phyloP scores from a whole-genome alignment of 129 eudicot genomes.

The Artemisia argyi region DNA sequence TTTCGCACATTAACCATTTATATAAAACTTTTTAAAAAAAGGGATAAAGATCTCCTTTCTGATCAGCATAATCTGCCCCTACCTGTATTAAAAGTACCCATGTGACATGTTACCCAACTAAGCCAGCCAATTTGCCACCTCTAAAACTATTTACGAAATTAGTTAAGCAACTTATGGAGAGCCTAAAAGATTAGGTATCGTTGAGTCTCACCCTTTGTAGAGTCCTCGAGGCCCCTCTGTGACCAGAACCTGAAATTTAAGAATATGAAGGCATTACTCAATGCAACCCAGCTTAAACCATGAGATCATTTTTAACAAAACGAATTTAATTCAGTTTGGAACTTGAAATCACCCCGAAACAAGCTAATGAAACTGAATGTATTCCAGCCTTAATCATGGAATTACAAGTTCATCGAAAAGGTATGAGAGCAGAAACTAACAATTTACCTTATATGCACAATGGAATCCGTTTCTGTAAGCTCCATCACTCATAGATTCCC shows the following conservation, averaged over 20 bases:
- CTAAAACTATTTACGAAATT: no score
- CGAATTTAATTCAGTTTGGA: neutral
- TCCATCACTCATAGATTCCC: constrained; percentile 59
- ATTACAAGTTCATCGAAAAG: no score
- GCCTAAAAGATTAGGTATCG: neutral
- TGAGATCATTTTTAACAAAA: neutral
- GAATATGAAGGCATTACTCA: constrained; percentile 1
- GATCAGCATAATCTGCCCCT: no score
- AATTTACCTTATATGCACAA: constrained; percentile 15
- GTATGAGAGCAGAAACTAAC: neutral
- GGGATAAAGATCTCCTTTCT: no score
- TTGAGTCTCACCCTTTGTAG: constrained; percentile 79
- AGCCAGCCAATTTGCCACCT: neutral
- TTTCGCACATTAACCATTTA: no score
- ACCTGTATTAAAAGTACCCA: no score
- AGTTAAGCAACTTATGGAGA: neutral
- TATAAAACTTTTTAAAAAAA: no score
- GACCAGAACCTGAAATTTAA: constrained; percentile 55
- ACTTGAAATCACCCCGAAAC: neutral
- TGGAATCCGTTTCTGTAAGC: constrained; percentile 34
- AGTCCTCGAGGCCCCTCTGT: constrained; percentile 91
- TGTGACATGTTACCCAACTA: neutral
- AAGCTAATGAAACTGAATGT: neutral
- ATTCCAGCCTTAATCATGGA: no score
- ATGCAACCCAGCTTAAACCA: neutral